Percentiles rank a stretch among this genome's conserved stretches.
Conservation (phyloP, 2,329 filamentous ascomycete species). For the Ceratocystis colombiana region DNA sequence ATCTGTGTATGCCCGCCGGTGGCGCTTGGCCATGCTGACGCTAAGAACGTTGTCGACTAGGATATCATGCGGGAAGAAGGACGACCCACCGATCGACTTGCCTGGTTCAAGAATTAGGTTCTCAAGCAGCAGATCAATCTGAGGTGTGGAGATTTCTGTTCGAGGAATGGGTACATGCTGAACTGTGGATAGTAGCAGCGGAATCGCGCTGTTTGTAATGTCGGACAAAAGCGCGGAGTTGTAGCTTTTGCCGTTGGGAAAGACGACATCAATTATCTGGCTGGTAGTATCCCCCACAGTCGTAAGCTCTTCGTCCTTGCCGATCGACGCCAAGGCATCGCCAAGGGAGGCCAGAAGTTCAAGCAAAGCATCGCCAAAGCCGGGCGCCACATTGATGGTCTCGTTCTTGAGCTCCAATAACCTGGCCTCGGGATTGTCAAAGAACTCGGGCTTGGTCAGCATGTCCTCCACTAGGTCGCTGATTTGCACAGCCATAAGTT, state of each 20-base stretch:
- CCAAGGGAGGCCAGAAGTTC: slow-evolving; percentile 26
- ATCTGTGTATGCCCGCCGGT: slow-evolving; percentile 42
- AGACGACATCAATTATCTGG: slow-evolving; percentile 61
- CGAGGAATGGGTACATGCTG: slow-evolving; percentile 86
- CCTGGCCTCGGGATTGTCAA: slow-evolving; percentile 57
- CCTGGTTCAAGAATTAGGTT: slow-evolving; percentile 87
- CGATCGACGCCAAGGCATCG: slow-evolving; percentile 51
- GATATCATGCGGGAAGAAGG: slow-evolving; percentile 78
- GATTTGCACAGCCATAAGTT: slow-evolving; percentile 62
- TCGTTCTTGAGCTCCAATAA: slow-evolving; percentile 44
- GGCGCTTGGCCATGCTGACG: slow-evolving; percentile 46
- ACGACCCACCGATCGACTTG: slow-evolving; percentile 69
- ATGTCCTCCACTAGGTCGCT: slow-evolving; percentile 68
- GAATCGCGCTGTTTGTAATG: slow-evolving; percentile 68
- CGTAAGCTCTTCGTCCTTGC: slow-evolving; percentile 61
- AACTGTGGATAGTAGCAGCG: slow-evolving; percentile 62
- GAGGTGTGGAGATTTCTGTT: slow-evolving; percentile 73
- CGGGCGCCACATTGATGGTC: slow-evolving; percentile 50
- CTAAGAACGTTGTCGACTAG: slow-evolving; percentile 76
- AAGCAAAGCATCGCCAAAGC: slow-evolving; percentile 18
- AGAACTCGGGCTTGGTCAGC: slow-evolving; percentile 76
- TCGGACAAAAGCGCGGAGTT: slow-evolving; percentile 68
- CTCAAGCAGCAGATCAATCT: slow-evolving; percentile 76
- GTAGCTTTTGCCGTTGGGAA: slow-evolving; percentile 49
- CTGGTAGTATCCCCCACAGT: slow-evolving; percentile 56